phyloP scores from a whole-genome alignment of 2,329 filamentous ascomycete genomes.

The Colletotrichum costaricense region DNA sequence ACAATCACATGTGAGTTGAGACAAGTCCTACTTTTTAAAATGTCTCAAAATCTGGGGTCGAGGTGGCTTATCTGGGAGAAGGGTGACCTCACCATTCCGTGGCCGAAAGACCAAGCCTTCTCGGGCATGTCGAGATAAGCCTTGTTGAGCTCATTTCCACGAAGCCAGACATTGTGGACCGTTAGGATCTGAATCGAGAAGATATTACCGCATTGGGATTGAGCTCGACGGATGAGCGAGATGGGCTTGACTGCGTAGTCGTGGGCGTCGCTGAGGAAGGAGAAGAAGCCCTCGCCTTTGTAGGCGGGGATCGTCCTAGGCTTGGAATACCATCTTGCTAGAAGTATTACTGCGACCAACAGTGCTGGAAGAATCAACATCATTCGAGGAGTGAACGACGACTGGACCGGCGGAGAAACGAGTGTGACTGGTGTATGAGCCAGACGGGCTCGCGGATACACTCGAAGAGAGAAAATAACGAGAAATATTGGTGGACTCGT shows the following conservation, averaged over 20 bases:
- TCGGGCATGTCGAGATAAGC: conserved; percentile 30
- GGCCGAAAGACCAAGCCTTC: conserved; percentile 32
- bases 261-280: conserved; percentile 25
- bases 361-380: neutral
- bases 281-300: conserved; percentile 35
- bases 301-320: conserved; percentile 32
- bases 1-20: neutral
- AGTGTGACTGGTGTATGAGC: neutral
- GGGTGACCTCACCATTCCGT: conserved; percentile 30
- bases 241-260: conserved; percentile 15
- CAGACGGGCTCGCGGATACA: neutral
- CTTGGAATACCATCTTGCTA: conserved; percentile 5
- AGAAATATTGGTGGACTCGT: too few relatives aligned
- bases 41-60: conserved; percentile 24
- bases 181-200: conserved; percentile 28
- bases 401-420: neutral
- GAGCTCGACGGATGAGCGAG: conserved; percentile 22
- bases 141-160: conserved; percentile 29
- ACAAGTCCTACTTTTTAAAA: neutral
- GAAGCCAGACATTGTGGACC: conserved; percentile 31
- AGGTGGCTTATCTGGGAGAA: conserved; percentile 3
- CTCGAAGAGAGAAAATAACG: neutral
- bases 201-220: conserved; percentile 21
- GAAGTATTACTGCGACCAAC: neutral
- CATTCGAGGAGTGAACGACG: neutral